phyloP scores from a whole-genome alignment of 1,139 yeast genomes.

The Yarrowia galli region DNA sequence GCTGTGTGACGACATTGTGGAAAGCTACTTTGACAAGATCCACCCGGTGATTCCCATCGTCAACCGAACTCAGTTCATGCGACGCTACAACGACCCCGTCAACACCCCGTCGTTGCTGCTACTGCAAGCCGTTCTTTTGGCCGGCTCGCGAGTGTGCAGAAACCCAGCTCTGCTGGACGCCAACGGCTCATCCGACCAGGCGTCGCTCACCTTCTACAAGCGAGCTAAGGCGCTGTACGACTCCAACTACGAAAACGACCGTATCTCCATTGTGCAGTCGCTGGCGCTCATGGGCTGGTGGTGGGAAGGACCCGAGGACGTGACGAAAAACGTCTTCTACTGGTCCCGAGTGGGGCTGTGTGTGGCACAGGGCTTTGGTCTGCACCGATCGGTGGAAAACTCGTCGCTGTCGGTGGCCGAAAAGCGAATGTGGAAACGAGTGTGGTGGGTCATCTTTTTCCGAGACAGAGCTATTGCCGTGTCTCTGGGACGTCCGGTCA shows the following conservation, averaged over 20 bases:
- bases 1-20: conserved; percentile 67
- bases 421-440: conserved; percentile 67
- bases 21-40: conserved; percentile 68
- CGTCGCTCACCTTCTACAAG: conserved; percentile 71
- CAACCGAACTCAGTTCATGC: conserved; percentile 68
- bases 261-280: conserved; percentile 71
- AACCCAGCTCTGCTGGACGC: conserved; percentile 66
- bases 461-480: conserved; percentile 76
- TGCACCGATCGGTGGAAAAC: conserved; percentile 60
- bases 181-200: conserved; percentile 63
- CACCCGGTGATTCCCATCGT: conserved; percentile 79
- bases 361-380: conserved; percentile 80
- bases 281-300: conserved; percentile 70
- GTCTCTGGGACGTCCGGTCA: conserved; percentile 77
- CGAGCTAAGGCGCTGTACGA: conserved; percentile 82
- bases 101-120: conserved; percentile 74
- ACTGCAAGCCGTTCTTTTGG: conserved; percentile 70
- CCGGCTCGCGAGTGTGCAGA: conserved; percentile 69
- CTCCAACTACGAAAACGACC: conserved; percentile 74
- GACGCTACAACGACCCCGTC: conserved; percentile 62
- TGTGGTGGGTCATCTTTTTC: conserved; percentile 83
- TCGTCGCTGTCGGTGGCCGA: conserved; percentile 54
- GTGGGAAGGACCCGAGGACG: conserved; percentile 83
- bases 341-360: conserved; percentile 80
- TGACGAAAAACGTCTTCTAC: conserved; percentile 73